Percentiles rank a stretch among this genome's conserved stretches.
Conservation (phyloP, 495 filamentous ascomycete genomes). For the Pseudevernia furfuracea region DNA sequence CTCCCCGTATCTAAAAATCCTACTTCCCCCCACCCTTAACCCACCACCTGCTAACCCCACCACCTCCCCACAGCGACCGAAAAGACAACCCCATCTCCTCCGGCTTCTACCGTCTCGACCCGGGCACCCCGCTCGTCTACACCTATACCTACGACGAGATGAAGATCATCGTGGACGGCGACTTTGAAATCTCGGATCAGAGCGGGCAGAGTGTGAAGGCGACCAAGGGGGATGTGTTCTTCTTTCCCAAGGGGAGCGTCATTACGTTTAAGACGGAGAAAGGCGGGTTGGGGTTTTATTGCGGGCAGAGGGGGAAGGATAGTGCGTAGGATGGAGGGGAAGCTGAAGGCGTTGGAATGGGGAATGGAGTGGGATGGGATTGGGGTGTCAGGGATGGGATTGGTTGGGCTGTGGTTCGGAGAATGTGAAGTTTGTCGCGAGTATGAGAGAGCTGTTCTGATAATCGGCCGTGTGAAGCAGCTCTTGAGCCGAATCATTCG, state of each 20-base stretch:
- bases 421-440: no score
- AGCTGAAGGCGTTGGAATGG: not conserved
- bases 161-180: slow-evolving; percentile 74
- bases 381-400: not conserved
- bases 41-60: not conserved
- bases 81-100: slow-evolving; percentile 47
- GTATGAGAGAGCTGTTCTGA: no score
- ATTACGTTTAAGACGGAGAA: slow-evolving; percentile 67
- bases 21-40: not conserved
- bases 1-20: no score
- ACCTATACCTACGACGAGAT: slow-evolving; percentile 71
- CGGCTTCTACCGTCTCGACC: slow-evolving; percentile 69
- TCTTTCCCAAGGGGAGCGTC: slow-evolving; percentile 67
- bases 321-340: slow-evolving; percentile 11
- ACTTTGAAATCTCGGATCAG: slow-evolving; percentile 55
- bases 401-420: no score
- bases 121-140: slow-evolving; percentile 66
- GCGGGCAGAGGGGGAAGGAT: slow-evolving; percentile 35
- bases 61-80: slow-evolving; percentile 47
- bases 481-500: no score
- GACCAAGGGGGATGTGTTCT: slow-evolving; percentile 65
- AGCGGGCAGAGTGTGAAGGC: slow-evolving; percentile 49
- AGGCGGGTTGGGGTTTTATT: slow-evolving; percentile 65
- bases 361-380: not conserved
- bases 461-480: no score